These are phyloP conservation scores for Fusarium praegraminearum DNA, from an alignment of 2,329 filamentous ascomycete genomes.

Conservation along the genomic window DNA sequence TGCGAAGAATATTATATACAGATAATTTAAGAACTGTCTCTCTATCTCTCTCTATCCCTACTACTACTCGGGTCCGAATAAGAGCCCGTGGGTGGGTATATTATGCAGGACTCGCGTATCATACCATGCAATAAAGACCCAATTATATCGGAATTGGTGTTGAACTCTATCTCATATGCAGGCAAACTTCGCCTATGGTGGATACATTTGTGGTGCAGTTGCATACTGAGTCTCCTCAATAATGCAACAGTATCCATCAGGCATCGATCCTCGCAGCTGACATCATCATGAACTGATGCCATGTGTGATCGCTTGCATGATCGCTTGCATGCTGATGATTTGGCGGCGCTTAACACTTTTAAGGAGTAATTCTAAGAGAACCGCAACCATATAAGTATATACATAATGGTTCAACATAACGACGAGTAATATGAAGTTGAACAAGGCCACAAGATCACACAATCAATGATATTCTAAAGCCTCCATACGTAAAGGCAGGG, in stretches of 20 bases:
- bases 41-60: too few relatives aligned
- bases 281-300: neutral
- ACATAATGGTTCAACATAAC: too few relatives aligned
- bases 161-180: neutral
- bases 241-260: too few relatives aligned
- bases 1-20: rapidly evolving
- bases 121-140: neutral
- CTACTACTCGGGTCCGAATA: neutral
- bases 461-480: too few relatives aligned
- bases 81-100: neutral
- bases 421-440: too few relatives aligned
- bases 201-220: neutral
- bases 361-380: rapidly evolving
- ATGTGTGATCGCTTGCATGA: neutral
- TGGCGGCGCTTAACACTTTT: rapidly evolving
- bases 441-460: too few relatives aligned
- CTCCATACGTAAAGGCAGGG: too few relatives aligned
- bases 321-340: rapidly evolving
- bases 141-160: neutral
- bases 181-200: too few relatives aligned
- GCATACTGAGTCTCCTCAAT: neutral
- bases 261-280: neutral
- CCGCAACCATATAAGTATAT: rapidly evolving
- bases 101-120: neutral
- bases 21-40: too few relatives aligned